A percentile compares a stretch with the other conserved stretches of the same genome.
phyloP scores from a whole-genome alignment of 257 asterid species.

The Solanum appendiculatum region DNA sequence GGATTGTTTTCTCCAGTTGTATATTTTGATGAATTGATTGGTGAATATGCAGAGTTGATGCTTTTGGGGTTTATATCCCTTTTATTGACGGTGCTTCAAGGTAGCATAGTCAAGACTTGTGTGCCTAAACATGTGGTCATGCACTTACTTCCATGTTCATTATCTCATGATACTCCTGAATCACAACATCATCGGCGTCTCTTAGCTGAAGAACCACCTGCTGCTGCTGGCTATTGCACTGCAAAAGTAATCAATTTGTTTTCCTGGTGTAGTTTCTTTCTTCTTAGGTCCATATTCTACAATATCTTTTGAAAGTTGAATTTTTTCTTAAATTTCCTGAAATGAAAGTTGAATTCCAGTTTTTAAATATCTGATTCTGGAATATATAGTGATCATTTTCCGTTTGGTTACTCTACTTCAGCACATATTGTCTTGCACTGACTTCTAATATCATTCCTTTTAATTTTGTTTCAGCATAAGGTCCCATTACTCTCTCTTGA shows the following conservation, averaged over 20 bases:
- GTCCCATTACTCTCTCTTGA: conserved; percentile 69
- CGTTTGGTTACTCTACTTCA: background rate
- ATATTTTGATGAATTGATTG: conserved; percentile 2
- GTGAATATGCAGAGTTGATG: conserved; percentile 50
- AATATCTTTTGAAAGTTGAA: too few species aligned
- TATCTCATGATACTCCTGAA: conserved; percentile 11
- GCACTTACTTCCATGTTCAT: conserved; percentile 52
- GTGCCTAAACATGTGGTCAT: conserved; percentile 24
- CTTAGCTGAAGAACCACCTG: conserved; percentile 37
- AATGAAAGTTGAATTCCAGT: background rate
- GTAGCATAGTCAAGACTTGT: conserved; percentile 42
- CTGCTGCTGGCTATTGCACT: conserved; percentile 34
- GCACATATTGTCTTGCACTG: background rate
- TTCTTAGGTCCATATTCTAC: background rate
- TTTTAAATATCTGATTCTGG: background rate
- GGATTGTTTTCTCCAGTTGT: too few species aligned
- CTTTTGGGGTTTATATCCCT: conserved; percentile 78
- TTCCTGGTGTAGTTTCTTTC: background rate
- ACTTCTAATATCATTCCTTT: background rate
- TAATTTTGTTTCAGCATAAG: conserved; percentile 29
- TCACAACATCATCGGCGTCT: conserved; percentile 27
- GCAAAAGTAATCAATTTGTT: conserved; percentile 31
- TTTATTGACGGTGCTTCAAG: conserved; percentile 63
- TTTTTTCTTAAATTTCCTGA: background rate
- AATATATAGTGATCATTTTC: background rate